Evolutionary conservation across 1,284 basidiomycete species (phyloP).

Genomic region (Schizophyllum amplum): DNA sequence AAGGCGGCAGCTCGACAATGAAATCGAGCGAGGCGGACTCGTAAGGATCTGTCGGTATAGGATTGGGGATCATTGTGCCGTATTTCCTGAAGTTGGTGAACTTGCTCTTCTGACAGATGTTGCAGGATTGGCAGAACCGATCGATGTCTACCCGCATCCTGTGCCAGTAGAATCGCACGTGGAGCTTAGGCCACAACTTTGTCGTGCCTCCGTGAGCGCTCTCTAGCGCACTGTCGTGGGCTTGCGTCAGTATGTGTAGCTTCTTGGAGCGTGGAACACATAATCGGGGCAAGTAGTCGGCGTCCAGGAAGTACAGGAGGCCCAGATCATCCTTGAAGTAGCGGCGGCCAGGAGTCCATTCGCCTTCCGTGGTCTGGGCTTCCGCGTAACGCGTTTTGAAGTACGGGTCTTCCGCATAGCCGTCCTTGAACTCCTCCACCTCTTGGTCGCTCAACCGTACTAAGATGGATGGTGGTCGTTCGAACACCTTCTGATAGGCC

Average conservation of each 20-base stretch:
- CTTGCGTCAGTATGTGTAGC: background rate
- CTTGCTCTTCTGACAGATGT: conserved; percentile 32
- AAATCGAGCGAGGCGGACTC: conserved; percentile 3
- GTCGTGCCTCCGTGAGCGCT: conserved; percentile 1
- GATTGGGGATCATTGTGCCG: conserved; percentile 29
- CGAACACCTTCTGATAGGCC: no score
- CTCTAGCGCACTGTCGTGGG: conserved; percentile 1
- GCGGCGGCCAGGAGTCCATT: background rate
- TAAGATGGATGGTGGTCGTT: no score
- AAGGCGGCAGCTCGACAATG: conserved; percentile 1
- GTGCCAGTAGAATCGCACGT: conserved; percentile 23
- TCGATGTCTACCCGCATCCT: conserved; percentile 21
- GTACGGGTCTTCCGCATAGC: no score
- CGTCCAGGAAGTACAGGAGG: conserved; percentile 6
- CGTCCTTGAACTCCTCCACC: no score
- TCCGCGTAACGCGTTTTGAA: no score
- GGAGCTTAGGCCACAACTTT: background rate
- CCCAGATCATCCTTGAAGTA: background rate
- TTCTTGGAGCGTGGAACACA: background rate
- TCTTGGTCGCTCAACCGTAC: no score
- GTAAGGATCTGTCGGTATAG: conserved; percentile 5
- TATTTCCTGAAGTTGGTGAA: conserved; percentile 15
- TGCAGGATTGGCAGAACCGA: conserved; percentile 22
- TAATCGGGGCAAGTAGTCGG: background rate
- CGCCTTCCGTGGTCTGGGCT: no score